Evolutionary conservation across 257 asterid genomes (phyloP).

Genomic region (Solanum rostratum): DNA sequence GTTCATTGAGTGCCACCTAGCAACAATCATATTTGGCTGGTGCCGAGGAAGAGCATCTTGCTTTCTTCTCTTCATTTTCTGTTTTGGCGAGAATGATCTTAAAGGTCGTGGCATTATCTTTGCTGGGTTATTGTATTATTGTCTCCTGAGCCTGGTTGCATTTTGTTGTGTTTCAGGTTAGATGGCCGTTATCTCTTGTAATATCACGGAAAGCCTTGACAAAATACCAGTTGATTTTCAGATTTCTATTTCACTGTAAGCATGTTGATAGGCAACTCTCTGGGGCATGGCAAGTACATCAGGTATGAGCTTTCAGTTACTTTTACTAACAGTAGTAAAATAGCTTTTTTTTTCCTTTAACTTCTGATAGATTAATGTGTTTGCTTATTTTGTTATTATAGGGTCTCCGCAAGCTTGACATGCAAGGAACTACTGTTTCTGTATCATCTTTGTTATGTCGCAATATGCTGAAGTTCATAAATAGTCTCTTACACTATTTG

Average conservation of each 20-base stretch:
- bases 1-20: neutral
- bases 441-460: conserved; percentile 95
- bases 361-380: neutral
- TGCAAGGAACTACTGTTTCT: conserved; percentile 87
- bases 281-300: conserved; percentile 97
- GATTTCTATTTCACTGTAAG: conserved; percentile 87
- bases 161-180: conserved; percentile 49
- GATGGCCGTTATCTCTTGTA: conserved; percentile 92
- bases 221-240: conserved; percentile 82
- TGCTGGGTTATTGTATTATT: neutral
- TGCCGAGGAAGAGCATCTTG: neutral
- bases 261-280: conserved; percentile 95
- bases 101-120: neutral
- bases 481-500: conserved; percentile 88
- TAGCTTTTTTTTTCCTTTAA: conserved; percentile 1
- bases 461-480: conserved; percentile 88
- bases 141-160: neutral
- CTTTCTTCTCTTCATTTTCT: neutral
- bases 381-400: conserved; percentile 14
- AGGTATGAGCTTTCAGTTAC: conserved; percentile 26
- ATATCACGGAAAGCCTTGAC: conserved; percentile 85
- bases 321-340: neutral
- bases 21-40: neutral
- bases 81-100: neutral
- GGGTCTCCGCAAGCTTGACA: conserved; percentile 88